Evolutionary conservation across 345 rosid species (phyloP), one percentile per base, ranked within the genome.

Genomic region (Gossypium turneri): DNA sequence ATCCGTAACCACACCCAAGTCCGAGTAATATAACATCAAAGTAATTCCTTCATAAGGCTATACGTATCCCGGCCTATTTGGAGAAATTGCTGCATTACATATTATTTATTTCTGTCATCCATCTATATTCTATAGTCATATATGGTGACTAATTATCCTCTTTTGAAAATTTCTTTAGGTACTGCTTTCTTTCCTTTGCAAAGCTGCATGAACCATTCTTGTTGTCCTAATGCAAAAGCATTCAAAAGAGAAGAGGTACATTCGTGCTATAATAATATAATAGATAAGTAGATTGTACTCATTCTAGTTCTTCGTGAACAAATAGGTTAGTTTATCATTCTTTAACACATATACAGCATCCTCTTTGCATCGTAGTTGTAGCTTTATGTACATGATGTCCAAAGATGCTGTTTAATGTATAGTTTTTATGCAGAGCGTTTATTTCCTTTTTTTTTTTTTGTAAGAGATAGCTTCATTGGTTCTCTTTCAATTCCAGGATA

Each of bases 131-230:
- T 5, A 4, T 34, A 34, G 38, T 4, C 38, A 34, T 34, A 1
- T 51, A 13, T 44, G 16, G 19, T 43, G 48, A 78, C 59, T 25
- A 29, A 5, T 61, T 75, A 5, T 48, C 15, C 17, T 19, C 29
- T 15, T 34, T 79, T n/a, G 0, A 15, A 44, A 73, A 66, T 78
- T 73, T 77, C 76, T 38, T 60, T 62, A 94, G 98, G 98, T 75
- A 86, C 92, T n/a, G 97, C 97, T 11, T 94, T 94, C 86, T 94
- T 85, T 86, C 94, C 98, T 62, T 67, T 94, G 74, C 95, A 92
- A 79, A 92, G 98, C 77, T 92, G 98, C 77, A 84, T 91, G 94
- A 94, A 94, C 82, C 97, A 94, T 80, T 92, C 98, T 0, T 94
- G 98, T 76, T 82, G 76, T 76, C 97, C 98, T 38, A 92, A 88